Evolutionary conservation across 176 grass and related monocot species (phyloP), one percentile per base, ranked within the genome.

Genomic region (Zizania latifolia): DNA sequence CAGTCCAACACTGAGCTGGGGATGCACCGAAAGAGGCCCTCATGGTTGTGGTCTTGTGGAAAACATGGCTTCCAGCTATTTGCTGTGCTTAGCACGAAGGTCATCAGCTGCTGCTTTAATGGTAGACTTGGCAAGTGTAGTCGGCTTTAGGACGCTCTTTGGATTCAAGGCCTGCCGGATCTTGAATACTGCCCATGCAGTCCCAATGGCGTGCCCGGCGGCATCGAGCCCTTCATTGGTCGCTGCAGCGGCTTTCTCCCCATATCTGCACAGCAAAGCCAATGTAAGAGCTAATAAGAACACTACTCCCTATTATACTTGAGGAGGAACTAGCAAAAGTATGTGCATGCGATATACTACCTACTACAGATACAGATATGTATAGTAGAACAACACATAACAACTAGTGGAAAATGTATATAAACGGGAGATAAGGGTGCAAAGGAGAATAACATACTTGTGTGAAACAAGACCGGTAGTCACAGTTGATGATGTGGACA

Each of bases 391-490:
- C 0, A 31, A 48, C 46, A 53, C 0, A 8, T 53, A 22, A 53
- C 7, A 9, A 53, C 19, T 53, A 53, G 48, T 53, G 22, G 19
- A 53, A 53, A 53, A 22, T 22, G 7, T 53, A 53, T 21, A 53
- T 51, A 51, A 53, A 53, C 8, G 10, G 19, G 3, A 46, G 0
- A 54, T 19, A 21, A 3, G 16, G 14, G 16, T 58, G 19, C 9
- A 19, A 1, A 32, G 24, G 9, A 75, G 38, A 65, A 44, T 30
- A 13, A 37, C 70, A 8, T 90, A 97, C 93, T 82, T 89, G 65
- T 93, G 93, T 56, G 76, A 82, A 35, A 97, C 93, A 30, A 97
- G 87, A 9, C 73, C 85, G 13, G 90, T 97, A 5, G 93, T 97
- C 58, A 90, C 93, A 7, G 82, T 86, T 4, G 93, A 97, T 19